Conservation (phyloP, 345 rosid species). For the Anastatica hierochuntica region DNA sequence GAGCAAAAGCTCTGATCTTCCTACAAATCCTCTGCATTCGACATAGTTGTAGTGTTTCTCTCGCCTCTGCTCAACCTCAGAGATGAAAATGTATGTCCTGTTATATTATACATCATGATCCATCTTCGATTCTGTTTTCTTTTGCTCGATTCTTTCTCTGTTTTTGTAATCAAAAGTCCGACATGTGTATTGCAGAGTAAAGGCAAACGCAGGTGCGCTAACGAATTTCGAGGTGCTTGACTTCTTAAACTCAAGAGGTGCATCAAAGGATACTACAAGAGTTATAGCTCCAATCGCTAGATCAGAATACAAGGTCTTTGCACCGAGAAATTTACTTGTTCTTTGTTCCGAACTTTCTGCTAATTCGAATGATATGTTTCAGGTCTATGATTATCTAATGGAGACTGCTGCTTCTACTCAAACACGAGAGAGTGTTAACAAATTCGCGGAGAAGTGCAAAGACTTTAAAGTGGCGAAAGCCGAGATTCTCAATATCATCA, state of each 20-base stretch:
- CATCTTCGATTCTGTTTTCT: background rate
- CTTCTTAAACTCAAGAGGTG: constrained; percentile 62
- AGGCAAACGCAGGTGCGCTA: constrained; percentile 58
- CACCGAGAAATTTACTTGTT: no score
- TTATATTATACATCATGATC: background rate
- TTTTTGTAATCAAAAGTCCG: background rate
- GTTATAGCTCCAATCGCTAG: constrained; percentile 50
- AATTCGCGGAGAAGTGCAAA: constrained; percentile 45
- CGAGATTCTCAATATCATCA: constrained; percentile 66
- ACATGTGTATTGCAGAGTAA: constrained; percentile 37
- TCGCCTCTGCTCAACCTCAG: background rate
- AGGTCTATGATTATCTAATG: constrained; percentile 68
- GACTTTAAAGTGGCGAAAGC: constrained; percentile 61
- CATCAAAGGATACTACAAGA: constrained; percentile 54
- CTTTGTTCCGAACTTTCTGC: background rate
- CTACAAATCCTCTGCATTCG: no score
- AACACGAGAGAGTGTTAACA: constrained; percentile 42
- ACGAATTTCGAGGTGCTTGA: constrained; percentile 72
- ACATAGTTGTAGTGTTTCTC: no score
- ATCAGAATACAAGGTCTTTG: constrained; percentile 58
- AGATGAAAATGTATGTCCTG: constrained; percentile 19
- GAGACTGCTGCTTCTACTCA: constrained; percentile 51
- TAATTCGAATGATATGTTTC: constrained; percentile 4
- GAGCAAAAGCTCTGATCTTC: background rate
- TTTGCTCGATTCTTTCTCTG: background rate